Conservation (phyloP, 306 rosid genomes). For the Pterocarpus santalinus region DNA sequence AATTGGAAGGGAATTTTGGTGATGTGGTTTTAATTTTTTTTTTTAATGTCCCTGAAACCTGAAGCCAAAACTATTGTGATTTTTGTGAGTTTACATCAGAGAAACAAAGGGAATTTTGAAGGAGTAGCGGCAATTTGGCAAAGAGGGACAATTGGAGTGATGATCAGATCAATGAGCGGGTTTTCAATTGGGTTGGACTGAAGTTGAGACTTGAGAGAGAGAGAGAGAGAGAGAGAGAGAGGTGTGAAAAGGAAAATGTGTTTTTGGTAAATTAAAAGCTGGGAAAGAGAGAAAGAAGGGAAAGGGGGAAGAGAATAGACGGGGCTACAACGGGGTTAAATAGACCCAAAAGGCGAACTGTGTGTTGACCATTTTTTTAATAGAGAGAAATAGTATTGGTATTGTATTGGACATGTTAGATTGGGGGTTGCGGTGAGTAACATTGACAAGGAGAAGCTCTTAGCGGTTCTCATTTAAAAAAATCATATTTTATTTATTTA, state of each 20-base stretch:
- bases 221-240: not conserved
- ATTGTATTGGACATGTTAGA: too few species aligned
- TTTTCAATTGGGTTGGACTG: constrained; percentile 15
- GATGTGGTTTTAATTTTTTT: too few species aligned
- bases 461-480: too few species aligned
- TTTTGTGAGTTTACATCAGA: constrained; percentile 46
- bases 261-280: constrained; percentile 32
- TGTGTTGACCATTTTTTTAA: constrained; percentile 44
- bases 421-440: too few species aligned
- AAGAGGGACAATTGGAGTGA: constrained; percentile 19
- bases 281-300: constrained; percentile 20
- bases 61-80: constrained; percentile 33
- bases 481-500: too few species aligned
- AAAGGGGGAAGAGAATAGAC: constrained; percentile 52
- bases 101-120: constrained; percentile 37
- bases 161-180: not conserved
- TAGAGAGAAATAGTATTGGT: too few species aligned
- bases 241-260: constrained; percentile 38
- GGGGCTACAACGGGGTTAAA: constrained; percentile 56
- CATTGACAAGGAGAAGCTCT: too few species aligned
- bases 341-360: constrained; percentile 50
- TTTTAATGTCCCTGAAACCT: constrained; percentile 1
- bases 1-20: not conserved
- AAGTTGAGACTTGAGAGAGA: constrained; percentile 1
- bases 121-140: constrained; percentile 42